Conservation (phyloP, 1,284 basidiomycete species). For the Pseudozyma tsukubaensis region DNA sequence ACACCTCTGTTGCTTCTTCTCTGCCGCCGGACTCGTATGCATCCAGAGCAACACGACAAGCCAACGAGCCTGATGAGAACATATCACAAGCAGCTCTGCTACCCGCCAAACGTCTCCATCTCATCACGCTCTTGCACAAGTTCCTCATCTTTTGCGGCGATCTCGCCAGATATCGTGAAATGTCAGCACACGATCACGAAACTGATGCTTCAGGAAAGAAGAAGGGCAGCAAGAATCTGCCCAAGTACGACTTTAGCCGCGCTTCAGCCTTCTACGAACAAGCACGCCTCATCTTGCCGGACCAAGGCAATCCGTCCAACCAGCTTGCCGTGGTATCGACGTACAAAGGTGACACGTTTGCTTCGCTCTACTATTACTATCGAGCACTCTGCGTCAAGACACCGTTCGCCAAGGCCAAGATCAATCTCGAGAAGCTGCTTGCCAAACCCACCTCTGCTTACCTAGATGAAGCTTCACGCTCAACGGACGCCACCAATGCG, state of each 20-base stretch:
- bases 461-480: constrained; percentile 23
- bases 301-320: constrained; percentile 81
- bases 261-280: constrained; percentile 61
- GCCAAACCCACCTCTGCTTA: constrained; percentile 49
- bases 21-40: constrained; percentile 35
- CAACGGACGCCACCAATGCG: constrained; percentile 11
- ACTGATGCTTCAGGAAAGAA: constrained; percentile 13
- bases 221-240: constrained; percentile 14
- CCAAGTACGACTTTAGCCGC: constrained; percentile 52
- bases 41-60: constrained; percentile 33
- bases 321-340: constrained; percentile 92
- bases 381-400: constrained; percentile 86
- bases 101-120: constrained; percentile 51
- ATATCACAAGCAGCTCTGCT: constrained; percentile 45
- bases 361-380: constrained; percentile 86
- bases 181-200: constrained; percentile 72
- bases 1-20: constrained; percentile 36
- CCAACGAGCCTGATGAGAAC: constrained; percentile 42
- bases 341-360: constrained; percentile 84
- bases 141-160: constrained; percentile 91
- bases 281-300: constrained; percentile 60
- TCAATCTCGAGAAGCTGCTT: constrained; percentile 79
- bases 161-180: constrained; percentile 90
- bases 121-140: constrained; percentile 78
- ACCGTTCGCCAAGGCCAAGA: constrained; percentile 86